Percentiles rank a stretch among this genome's conserved stretches.
phyloP scores from a whole-genome alignment of 1,284 basidiomycete species.

The Puccinia coronata region DNA sequence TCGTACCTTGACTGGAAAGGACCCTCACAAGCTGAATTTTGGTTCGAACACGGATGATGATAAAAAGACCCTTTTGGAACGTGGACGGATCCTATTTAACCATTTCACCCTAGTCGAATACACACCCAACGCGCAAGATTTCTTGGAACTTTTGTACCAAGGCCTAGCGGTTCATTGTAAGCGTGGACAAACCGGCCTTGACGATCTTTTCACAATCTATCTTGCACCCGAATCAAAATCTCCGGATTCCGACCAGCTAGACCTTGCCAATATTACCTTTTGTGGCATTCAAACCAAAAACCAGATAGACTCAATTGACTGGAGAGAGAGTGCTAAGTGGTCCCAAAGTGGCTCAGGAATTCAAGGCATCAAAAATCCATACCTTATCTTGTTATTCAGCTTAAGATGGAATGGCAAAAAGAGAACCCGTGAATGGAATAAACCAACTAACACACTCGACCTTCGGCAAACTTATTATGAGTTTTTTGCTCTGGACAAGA shows the following conservation, averaged over 20 bases:
- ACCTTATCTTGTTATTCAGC: not conserved
- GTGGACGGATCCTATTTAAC: not conserved
- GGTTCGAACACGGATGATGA: not conserved
- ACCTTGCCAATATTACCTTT: not conserved
- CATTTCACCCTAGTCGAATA: not conserved
- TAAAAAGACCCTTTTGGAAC: not conserved
- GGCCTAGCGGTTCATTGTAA: not conserved
- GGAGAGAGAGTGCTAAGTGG: not conserved
- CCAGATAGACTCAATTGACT: not conserved
- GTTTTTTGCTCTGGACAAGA: not conserved
- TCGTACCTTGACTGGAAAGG: not conserved
- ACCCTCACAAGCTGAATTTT: not conserved
- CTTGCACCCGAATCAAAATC: not conserved
- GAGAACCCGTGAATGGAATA: not conserved
- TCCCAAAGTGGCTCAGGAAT: not conserved
- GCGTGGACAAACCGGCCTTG: not conserved
- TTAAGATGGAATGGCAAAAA: not conserved
- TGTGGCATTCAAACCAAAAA: not conserved
- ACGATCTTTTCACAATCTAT: not conserved
- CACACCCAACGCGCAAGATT: not conserved
- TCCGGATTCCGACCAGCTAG: not conserved
- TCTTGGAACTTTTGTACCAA: slow-evolving; percentile 7
- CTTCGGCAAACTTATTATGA: not conserved
- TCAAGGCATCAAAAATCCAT: not conserved
- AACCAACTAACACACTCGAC: not conserved